Evolutionary conservation across 2,329 filamentous ascomycete genomes (phyloP).

Genomic region (Aquanectria penicillioides): DNA sequence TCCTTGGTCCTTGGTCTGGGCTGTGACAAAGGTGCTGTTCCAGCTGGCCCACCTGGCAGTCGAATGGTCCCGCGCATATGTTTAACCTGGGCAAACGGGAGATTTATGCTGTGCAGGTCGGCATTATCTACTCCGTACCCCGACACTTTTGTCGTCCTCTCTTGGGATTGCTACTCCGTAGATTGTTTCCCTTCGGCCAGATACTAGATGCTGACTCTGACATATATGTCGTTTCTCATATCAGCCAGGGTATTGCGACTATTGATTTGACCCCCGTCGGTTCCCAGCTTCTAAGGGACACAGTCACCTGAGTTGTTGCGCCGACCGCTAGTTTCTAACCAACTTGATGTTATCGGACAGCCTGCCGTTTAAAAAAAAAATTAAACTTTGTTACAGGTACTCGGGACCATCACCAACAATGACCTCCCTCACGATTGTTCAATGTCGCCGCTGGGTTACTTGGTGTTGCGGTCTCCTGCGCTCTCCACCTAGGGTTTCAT

Average conservation of each 20-base stretch:
- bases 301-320: neutral
- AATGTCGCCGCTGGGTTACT: too few relatives aligned
- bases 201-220: conserved; percentile 21
- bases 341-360: too few relatives aligned
- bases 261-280: conserved; percentile 32
- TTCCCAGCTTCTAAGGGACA: neutral
- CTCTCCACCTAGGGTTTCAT: conserved; percentile 34
- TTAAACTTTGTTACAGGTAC: too few relatives aligned
- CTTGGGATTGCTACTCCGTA: too few relatives aligned
- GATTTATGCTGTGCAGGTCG: conserved; percentile 2
- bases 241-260: conserved; percentile 26
- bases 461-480: conserved; percentile 12
- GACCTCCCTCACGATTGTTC: too few relatives aligned
- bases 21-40: conserved; percentile 7
- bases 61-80: neutral
- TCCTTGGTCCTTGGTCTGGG: conserved; percentile 1
- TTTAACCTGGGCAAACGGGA: neutral
- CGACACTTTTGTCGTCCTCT: too few relatives aligned
- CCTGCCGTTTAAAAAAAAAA: too few relatives aligned
- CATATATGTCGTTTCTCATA: conserved; percentile 36
- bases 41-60: neutral
- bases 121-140: neutral
- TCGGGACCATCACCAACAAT: too few relatives aligned
- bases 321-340: neutral
- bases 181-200: too few relatives aligned